Evolutionary conservation across 495 filamentous ascomycete species (phyloP), one percentile per base, ranked within the genome.

Genomic region (Hypoxylon rickii): DNA sequence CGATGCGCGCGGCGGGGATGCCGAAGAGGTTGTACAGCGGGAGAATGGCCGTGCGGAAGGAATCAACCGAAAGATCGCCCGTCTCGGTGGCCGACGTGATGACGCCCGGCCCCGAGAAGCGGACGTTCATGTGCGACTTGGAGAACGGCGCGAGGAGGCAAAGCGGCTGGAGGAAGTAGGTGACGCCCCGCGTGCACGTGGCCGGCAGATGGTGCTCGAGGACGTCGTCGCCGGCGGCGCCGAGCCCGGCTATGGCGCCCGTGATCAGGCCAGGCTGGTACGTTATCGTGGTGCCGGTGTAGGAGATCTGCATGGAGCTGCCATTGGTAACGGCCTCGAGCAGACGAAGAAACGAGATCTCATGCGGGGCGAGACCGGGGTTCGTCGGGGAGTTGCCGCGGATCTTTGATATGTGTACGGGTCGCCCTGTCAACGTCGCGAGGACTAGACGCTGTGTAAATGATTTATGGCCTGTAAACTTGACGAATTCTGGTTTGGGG

Each of bases 251-350:
- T 8, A 84, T 77, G 38, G 83, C 86, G 40, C 92, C 95, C 1
- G 88, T 92, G 58, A 99, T 92, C 4, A 99, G 77, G 20, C 95
- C 95, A 0, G 95, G 95, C 41, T 87, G 86, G 75, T 94, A 97
- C 26, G 91, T 85, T 37, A 97, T 78, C 11, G 89, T 90, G 0
- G 94, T 97, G 58, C 95, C 94, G 7, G 90, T 96, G 72, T 95
- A 90, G 12, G 90, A 94, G 61, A 99, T 95, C 66, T 96, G 90
- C 76, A 97, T 89, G 53, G 84, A 80, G 22, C 89, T 88, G 76
- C 95, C 95, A 82, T 99, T 99, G 67, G 95, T 97, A 62, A 99
- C 79, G 45, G 88, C 78, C 69, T 97, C 94, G 60, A 99, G 85
- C 6, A 99, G 87, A 43, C 95, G 94, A 13, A 99, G 81, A 74